A percentile compares a stretch with the other conserved stretches of the same genome.
These are phyloP conservation scores for Trametes pubescens DNA, from an alignment of 1,284 basidiomycete genomes.

Conservation along the genomic window DNA sequence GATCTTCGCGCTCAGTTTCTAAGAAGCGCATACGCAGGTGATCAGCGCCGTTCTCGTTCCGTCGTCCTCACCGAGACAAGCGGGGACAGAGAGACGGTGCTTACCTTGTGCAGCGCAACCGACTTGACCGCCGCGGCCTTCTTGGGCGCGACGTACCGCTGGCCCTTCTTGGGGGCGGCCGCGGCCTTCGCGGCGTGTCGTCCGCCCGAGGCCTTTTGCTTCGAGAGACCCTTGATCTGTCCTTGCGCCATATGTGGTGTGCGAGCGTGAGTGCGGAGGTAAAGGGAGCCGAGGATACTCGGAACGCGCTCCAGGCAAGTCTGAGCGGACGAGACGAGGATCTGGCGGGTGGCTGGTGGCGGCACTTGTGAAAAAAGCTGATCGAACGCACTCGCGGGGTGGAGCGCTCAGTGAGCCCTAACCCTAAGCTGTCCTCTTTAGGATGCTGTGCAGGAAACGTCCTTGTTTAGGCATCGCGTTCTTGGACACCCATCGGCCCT, in stretches of 20 bases:
- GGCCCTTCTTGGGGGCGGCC: slow-evolving; percentile 76
- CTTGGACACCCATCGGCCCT: not conserved
- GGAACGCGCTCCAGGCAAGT: not conserved
- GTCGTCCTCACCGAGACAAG: not conserved
- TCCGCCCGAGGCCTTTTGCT: slow-evolving; percentile 54
- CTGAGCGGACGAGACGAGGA: not conserved
- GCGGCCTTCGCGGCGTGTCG: slow-evolving; percentile 70
- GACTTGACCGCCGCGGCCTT: slow-evolving; percentile 73
- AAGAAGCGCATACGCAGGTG: slow-evolving; percentile 12
- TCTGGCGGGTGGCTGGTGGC: not conserved
- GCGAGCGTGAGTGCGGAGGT: slow-evolving; percentile 1
- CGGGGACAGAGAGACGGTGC: slow-evolving; percentile 8
- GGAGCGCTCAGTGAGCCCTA: slow-evolving; percentile 20
- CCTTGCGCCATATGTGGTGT: slow-evolving; percentile 59
- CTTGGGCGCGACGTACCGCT: slow-evolving; percentile 75
- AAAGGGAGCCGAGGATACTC: not conserved
- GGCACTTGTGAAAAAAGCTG: slow-evolving; percentile 16
- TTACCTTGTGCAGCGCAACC: slow-evolving; percentile 73
- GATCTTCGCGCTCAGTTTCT: slow-evolving; percentile 89
- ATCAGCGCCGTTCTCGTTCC: not conserved
- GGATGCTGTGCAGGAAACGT: slow-evolving; percentile 24
- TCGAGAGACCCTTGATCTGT: slow-evolving; percentile 71
- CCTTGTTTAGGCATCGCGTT: slow-evolving; percentile 1
- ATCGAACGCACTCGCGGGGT: slow-evolving; percentile 7
- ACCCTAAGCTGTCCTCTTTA: slow-evolving; percentile 6